Percentiles rank a stretch among this genome's conserved stretches.
Conservation (phyloP, 352 stramenopile genomes). For the Bremia lactucae region DNA sequence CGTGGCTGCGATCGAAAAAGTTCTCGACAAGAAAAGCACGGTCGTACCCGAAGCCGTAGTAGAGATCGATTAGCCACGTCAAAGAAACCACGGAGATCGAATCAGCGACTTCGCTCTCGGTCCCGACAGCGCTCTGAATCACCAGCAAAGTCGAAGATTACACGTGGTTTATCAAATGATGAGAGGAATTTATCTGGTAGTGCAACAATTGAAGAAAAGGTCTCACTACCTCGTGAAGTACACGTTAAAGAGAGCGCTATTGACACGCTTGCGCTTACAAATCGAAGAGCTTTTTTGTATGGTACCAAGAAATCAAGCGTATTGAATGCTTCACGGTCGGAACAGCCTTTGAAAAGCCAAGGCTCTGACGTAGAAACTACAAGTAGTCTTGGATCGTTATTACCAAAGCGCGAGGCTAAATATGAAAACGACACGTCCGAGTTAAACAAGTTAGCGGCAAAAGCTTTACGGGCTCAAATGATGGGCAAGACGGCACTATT, state of each 20-base stretch:
- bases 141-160: too few species aligned
- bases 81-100: constrained; percentile 9
- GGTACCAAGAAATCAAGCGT: too few species aligned
- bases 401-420: neutral
- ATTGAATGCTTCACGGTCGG: neutral
- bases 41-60: constrained; percentile 22
- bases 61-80: constrained; percentile 8
- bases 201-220: too few species aligned
- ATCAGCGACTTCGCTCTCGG: constrained; percentile 18
- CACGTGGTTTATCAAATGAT: neutral
- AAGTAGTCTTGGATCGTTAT: too few species aligned
- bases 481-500: constrained; percentile 71
- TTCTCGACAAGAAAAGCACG: constrained; percentile 5
- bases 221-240: too few species aligned
- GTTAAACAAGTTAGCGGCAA: constrained; percentile 74
- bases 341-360: constrained; percentile 1
- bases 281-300: too few species aligned
- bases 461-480: constrained; percentile 71
- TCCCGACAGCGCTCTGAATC: constrained; percentile 15
- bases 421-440: constrained; percentile 29
- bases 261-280: too few species aligned
- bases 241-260: too few species aligned
- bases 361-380: too few species aligned
- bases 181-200: too few species aligned
- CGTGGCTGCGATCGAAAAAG: constrained; percentile 4